Evolutionary conservation across 345 rosid genomes (phyloP), one percentile per base, ranked within the genome.

Genomic region (Eucalyptus shirleyi): DNA sequence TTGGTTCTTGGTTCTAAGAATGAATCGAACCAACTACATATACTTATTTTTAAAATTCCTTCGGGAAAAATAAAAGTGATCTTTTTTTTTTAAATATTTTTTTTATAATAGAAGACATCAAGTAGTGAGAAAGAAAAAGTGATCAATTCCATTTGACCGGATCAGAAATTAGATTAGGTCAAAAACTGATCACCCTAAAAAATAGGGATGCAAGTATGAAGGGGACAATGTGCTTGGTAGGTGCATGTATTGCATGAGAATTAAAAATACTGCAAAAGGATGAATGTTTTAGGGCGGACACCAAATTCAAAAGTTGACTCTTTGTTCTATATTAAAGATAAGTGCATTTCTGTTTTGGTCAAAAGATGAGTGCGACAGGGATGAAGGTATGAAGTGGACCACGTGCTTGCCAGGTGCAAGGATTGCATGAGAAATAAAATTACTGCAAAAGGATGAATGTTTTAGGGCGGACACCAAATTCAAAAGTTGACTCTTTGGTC

Each of bases 121-220:
- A 53, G 59, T 53, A 53, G 26, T 21, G 11, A 53, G 59, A 53
- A 53, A 53, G 3, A 34, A 53, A 53, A 53, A 53, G 2, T 53
- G 1, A 53, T 53, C 0, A 0, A 4, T 53, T 19, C 4, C 24
- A 53, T 53, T 53, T 1, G 56, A 19, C 5, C 26, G 0, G 0
- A 53, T 21, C 0, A 1, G 5, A 53, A 53, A 21, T 53, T 53
- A 8, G 26, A 53, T 53, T 0, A 0, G 59, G 0, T 0, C 11
- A 21, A 53, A 21, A 53, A 53, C 1, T 8, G 26, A 53, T 53
- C 11, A 53, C 59, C 59, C 59, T 53, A 53, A 0, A 2, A 59
- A 60, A 60, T 60, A 26, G 67, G 37, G 16, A 60, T 28, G 30
- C 11, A 60, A 7, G n/a, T 60, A 11, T 60, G 67, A 26, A 24